Base-by-base conservation (phyloP, 805 yeast species). In the Diddensiella santjacobensis region DNA sequence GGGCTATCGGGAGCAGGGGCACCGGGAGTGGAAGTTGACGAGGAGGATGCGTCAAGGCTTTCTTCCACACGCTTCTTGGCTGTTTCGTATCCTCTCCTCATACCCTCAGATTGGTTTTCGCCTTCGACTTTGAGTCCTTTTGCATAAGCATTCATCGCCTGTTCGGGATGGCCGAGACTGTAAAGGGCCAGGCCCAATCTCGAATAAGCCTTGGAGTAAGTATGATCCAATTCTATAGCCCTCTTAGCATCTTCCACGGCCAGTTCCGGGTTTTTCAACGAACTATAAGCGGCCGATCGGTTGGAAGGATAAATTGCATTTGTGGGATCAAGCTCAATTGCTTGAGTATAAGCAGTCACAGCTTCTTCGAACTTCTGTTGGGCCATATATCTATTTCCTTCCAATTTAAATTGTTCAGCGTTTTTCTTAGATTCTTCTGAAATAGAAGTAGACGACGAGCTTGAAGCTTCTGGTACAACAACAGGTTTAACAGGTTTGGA, bases 201-300 rank as follows among this genome's bases (percentile, higher is more conserved):
- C 3, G 96, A 87, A 75, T 89, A 93, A 8, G 96, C 96, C 72
- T 91, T 90, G 26, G 96, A 81, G 60, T 87, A 93, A 4, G 71
- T 60, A 46, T 96, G 84, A 63, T 91, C 89, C 45, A 82, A 71
- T 52, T 78, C 76, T 49, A 88, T 81, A 37, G 99, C 96, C 47
- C 73, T 72, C 60, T 84, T 77, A 23, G 98, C 96, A 66, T 93
- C 99, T 40, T 72, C 72, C 36, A 85, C 78, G 2, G 99, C 98
- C 53, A 77, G 71, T 13, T 79, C 84, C 63, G 86, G 90, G 52
- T 88, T 72, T 54, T 80, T 77, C 24, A 78, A 61, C 3, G 96
- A 87, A 8, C 96, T 85, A 68, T 86, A 81, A 2, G 98, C 98
- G 38, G 99, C 99, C 11, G 99, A 98, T 63, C 99, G 81, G 71